phyloP scores from a whole-genome alignment of 345 rosid species.

The Populus ilicifolia region DNA sequence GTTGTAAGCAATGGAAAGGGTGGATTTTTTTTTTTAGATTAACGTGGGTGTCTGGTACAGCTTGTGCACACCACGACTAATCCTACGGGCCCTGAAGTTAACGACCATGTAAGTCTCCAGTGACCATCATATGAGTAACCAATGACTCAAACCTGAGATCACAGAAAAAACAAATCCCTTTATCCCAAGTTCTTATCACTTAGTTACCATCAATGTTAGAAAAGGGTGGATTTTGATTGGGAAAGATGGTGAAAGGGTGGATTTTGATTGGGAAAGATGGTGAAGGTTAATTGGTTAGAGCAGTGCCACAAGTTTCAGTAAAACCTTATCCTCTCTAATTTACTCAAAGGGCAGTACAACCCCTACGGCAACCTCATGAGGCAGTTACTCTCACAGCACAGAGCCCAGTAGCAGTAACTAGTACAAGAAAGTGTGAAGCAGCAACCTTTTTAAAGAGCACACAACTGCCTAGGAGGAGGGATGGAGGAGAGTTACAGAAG shows the following conservation, averaged over 20 bases:
- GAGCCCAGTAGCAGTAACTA: background rate
- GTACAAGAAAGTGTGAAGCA: slow-evolving; percentile 8
- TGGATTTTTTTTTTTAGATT: too few relatives aligned
- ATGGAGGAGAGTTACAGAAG: background rate
- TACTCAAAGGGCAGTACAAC: slow-evolving; percentile 10
- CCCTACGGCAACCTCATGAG: background rate
- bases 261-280: slow-evolving; percentile 37
- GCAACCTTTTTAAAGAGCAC: background rate
- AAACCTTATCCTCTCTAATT: slow-evolving; percentile 40
- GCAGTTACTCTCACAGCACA: slow-evolving; percentile 13
- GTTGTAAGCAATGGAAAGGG: slow-evolving; percentile 8
- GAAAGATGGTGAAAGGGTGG: slow-evolving; percentile 17
- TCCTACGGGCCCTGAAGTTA: too few relatives aligned
- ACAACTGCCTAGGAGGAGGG: slow-evolving; percentile 11
- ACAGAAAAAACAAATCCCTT: too few relatives aligned
- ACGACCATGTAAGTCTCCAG: too few relatives aligned
- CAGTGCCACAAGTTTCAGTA: slow-evolving; percentile 41
- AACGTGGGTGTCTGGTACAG: too few relatives aligned
- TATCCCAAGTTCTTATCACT: too few relatives aligned
- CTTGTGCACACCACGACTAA: too few relatives aligned
- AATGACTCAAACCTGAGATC: too few relatives aligned
- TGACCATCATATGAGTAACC: too few relatives aligned
- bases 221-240: too few relatives aligned
- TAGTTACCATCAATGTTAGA: too few relatives aligned
- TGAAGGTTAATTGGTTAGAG: slow-evolving; percentile 29